Conservation (phyloP, 1,139 yeast genomes). For the Geotrichum citri-aurantii region DNA sequence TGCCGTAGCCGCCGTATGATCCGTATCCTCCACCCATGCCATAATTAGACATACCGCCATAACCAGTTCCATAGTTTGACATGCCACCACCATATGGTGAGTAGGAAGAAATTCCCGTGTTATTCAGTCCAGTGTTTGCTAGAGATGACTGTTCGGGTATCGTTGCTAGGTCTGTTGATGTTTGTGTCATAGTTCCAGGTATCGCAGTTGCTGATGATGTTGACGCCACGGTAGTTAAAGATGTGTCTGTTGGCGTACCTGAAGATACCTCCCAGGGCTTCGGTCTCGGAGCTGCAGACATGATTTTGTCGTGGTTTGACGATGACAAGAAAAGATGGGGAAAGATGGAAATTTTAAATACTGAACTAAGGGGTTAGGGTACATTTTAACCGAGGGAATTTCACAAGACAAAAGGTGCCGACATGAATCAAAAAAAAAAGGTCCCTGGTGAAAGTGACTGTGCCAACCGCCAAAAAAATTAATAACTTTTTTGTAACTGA, state of each 20-base stretch:
- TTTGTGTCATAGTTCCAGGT: slow-evolving; percentile 1
- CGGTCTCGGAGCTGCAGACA: slow-evolving; percentile 40
- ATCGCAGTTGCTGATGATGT: slow-evolving; percentile 1
- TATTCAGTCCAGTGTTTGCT: slow-evolving; percentile 3
- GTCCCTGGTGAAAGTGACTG: neutral
- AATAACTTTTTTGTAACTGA: neutral
- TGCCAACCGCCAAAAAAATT: too few relatives aligned
- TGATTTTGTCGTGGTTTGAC: slow-evolving; percentile 9
- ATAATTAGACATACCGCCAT: slow-evolving; percentile 20
- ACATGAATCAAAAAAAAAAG: neutral
- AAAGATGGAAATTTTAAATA: slow-evolving; percentile 9
- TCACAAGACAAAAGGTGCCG: slow-evolving; percentile 8
- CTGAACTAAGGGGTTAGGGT: neutral
- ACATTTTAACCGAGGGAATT: neutral
- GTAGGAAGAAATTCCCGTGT: slow-evolving; percentile 10
- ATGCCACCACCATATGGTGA: slow-evolving; percentile 17
- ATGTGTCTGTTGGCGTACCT: slow-evolving; percentile 38
- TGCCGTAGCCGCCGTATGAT: slow-evolving; percentile 17
- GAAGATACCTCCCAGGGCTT: slow-evolving; percentile 73
- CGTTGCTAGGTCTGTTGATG: slow-evolving; percentile 9
- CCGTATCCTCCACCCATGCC: slow-evolving; percentile 21
- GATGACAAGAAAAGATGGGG: slow-evolving; percentile 11
- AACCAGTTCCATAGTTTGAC: slow-evolving; percentile 22
- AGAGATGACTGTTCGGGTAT: slow-evolving; percentile 10
- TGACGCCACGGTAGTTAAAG: slow-evolving; percentile 4